These are phyloP conservation scores for Haplographium delicatum DNA, from an alignment of 495 filamentous ascomycete genomes.

Conservation along the genomic window DNA sequence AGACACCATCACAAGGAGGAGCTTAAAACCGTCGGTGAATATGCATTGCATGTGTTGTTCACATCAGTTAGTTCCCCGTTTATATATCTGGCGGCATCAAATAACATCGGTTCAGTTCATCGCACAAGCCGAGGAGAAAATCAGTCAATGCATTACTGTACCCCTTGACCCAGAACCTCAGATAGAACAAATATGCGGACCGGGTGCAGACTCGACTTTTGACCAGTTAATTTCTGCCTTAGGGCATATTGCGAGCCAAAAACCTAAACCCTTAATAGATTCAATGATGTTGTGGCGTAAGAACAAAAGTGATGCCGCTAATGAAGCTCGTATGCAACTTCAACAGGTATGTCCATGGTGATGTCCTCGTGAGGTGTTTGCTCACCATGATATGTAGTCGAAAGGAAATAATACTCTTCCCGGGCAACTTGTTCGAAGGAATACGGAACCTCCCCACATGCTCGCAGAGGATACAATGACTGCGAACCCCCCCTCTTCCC, in stretches of 20 bases:
- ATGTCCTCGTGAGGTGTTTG: not conserved
- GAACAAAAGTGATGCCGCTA: conserved; percentile 82
- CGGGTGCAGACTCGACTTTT: conserved; percentile 82
- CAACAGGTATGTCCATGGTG: conserved; percentile 46
- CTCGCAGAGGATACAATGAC: conserved; percentile 12
- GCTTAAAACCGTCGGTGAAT: conserved; percentile 88
- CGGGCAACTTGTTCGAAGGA: conserved; percentile 42
- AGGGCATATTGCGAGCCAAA: conserved; percentile 87
- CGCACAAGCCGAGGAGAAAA: conserved; percentile 87
- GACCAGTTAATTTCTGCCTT: conserved; percentile 92
- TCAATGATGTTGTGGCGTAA: conserved; percentile 97
- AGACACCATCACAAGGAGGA: conserved; percentile 67
- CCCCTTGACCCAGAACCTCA: conserved; percentile 69
- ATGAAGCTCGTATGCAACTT: conserved; percentile 50
- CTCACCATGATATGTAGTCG: conserved; percentile 14
- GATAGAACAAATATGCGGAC: conserved; percentile 84
- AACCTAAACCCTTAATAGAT: conserved; percentile 94
- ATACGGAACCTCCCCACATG: conserved; percentile 46
- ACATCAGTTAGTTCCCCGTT: conserved; percentile 59
- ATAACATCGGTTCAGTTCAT: conserved; percentile 47
- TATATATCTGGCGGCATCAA: conserved; percentile 4
- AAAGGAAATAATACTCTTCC: conserved; percentile 33
- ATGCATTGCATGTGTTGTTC: conserved; percentile 93
- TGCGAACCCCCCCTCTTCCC: conserved; percentile 25
- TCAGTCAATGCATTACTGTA: conserved; percentile 73